Evolutionary conservation across 2,329 filamentous ascomycete species (phyloP).

Genomic region (Acephala macrosclerotiorum): DNA sequence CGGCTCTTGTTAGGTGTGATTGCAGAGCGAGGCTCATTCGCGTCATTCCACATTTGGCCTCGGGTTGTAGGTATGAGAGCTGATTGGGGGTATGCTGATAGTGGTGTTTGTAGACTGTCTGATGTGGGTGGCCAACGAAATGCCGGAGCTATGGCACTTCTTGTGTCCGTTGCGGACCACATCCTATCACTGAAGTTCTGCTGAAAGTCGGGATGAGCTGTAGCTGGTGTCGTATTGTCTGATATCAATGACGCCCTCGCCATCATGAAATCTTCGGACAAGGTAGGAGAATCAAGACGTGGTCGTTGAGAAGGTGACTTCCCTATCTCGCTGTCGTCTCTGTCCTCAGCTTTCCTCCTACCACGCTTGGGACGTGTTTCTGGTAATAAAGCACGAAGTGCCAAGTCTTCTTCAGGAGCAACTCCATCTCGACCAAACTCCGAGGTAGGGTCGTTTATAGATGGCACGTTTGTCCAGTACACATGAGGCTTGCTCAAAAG

Average conservation of each 20-base stretch:
- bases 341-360: constrained; percentile 66
- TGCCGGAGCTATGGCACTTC: constrained; percentile 40
- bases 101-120: constrained; percentile 65
- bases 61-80: constrained; percentile 73
- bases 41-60: constrained; percentile 47
- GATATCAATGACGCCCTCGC: constrained; percentile 45
- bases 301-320: constrained; percentile 65
- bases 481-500: constrained; percentile 78
- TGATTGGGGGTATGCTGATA: constrained; percentile 78
- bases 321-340: constrained; percentile 59
- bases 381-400: constrained; percentile 82
- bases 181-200: constrained; percentile 36
- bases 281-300: constrained; percentile 61
- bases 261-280: constrained; percentile 50
- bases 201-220: constrained; percentile 44
- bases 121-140: constrained; percentile 47
- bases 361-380: constrained; percentile 72
- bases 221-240: constrained; percentile 48
- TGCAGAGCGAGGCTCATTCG: constrained; percentile 74
- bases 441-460: constrained; percentile 66
- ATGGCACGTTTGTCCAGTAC: constrained; percentile 82
- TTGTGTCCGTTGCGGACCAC: constrained; percentile 40
- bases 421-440: constrained; percentile 81
- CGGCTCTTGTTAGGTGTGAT: constrained; percentile 68
- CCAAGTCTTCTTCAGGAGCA: constrained; percentile 85